Evolutionary conservation across 345 rosid species (phyloP).

Genomic region (Corchorus capsularis): DNA sequence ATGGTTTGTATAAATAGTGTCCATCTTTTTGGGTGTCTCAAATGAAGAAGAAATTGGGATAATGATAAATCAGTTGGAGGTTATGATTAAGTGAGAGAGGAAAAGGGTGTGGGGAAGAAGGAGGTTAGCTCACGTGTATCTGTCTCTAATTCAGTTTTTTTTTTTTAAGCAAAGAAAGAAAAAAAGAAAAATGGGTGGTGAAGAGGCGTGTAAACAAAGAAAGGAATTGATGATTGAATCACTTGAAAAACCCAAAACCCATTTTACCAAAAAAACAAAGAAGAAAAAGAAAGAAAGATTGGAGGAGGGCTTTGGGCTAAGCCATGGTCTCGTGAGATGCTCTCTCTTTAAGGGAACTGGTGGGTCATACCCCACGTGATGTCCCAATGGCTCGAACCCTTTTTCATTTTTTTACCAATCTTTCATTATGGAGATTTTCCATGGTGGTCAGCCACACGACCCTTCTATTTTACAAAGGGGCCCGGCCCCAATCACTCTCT

Average conservation of each 20-base stretch:
- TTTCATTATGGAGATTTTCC: constrained; percentile 33
- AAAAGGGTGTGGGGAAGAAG: constrained; percentile 48
- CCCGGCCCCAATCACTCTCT: constrained; percentile 8
- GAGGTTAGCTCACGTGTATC: constrained; percentile 93
- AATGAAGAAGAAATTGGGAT: neutral
- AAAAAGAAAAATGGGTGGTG: constrained; percentile 26
- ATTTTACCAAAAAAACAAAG: neutral
- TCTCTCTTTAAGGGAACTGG: constrained; percentile 52
- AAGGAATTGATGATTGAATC: constrained; percentile 37
- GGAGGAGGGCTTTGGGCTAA: neutral
- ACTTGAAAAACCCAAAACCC: neutral
- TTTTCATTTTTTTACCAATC: constrained; percentile 5
- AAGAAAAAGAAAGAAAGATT: neutral
- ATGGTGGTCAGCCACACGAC: constrained; percentile 24
- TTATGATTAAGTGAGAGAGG: constrained; percentile 49
- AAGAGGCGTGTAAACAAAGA: constrained; percentile 61
- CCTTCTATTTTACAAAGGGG: constrained; percentile 1
- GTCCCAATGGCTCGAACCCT: constrained; percentile 38
- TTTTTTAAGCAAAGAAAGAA: constrained; percentile 8
- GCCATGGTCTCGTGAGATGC: constrained; percentile 47
- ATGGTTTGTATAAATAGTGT: constrained; percentile 16
- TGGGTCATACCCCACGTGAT: constrained; percentile 87
- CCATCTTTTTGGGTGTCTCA: constrained; percentile 19
- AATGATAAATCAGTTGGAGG: constrained; percentile 43
- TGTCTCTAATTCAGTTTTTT: constrained; percentile 49